Evolutionary conservation across 176 grass and related monocot species (phyloP), one percentile per base, ranked within the genome.

Genomic region (Cymbopogon citratus): DNA sequence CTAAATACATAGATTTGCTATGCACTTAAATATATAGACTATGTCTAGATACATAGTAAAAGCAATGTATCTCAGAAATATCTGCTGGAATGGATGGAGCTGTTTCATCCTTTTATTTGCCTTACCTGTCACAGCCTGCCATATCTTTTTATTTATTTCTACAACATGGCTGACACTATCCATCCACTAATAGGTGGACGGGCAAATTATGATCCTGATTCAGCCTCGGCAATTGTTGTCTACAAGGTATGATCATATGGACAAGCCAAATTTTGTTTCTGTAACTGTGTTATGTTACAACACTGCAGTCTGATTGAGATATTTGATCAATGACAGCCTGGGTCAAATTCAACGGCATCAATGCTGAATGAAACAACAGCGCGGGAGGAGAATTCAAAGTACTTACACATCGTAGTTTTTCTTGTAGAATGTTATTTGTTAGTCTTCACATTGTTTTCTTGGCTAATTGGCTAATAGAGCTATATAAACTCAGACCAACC

Each of bases 381-480:
- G 23, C 88, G 89, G 3, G 88, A 93, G 63, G 92, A 95, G 85
- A 95, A 98, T 93, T 98, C 96, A 73, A 99, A 99, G 96, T 99
- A 99, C 16, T 66, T 41, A 49, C 35, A 64, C 34, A 63, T 66
- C 18, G 62, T 34, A 35, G 24, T 78, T 52, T 64, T 77, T 24
- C 3, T 49, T 66, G 18, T 72, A 59, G n/a, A 56, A 44, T 83
- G 24, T 86, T 78, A 14, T 68, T 63, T 16, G n/a, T 1, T 64
- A 78, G 27, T 21, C 15, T 49, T 78, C 1, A 46, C 12, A 71
- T 45, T 63, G 4, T 63, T 69, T 69, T 69, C n/a, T 12, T 41
- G 11, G 28, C 0, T 75, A 81, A 59, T 38, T 44, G 12, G 29
- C 0, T 69, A 77, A 61, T 61, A 61, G 6, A 39, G 21, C 51